A percentile compares a stretch with the other conserved stretches of the same genome.
Evolutionary conservation across 2,329 filamentous ascomycete species (phyloP).

Genomic region (Rugonectria rugulosa): DNA sequence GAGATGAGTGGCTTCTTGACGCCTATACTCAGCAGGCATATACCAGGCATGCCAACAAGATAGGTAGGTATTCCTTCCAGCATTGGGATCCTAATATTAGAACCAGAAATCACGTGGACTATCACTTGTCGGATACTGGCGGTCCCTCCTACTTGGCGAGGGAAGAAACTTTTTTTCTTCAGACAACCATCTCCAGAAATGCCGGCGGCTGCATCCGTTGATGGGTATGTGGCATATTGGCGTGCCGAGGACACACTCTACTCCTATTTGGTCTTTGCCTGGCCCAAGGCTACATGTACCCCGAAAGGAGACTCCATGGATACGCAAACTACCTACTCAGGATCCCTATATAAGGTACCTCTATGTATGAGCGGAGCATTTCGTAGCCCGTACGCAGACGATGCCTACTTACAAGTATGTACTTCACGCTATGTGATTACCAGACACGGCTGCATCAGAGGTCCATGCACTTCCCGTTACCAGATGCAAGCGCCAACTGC

Average conservation of each 20-base stretch:
- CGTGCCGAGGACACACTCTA: not conserved
- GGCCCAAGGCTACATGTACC: no score
- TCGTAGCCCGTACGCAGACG: not conserved
- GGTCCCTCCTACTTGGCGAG: not conserved
- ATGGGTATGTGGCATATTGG: not conserved
- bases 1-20: not conserved
- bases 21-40: not conserved
- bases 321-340: no score
- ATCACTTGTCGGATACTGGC: no score
- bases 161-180: not conserved
- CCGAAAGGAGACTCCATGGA: not conserved
- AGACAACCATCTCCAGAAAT: not conserved
- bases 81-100: no score
- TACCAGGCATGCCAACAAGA: no score
- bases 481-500: conserved; percentile 6
- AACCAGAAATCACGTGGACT: no score
- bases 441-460: conserved; percentile 17
- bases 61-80: no score
- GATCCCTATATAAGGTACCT: no score
- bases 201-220: not conserved
- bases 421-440: conserved; percentile 2
- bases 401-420: not conserved
- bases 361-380: not conserved
- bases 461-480: conserved; percentile 15
- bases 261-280: not conserved